phyloP scores from a whole-genome alignment of 2,329 filamentous ascomycete species.

The Fusarium neocosmosporiellum region DNA sequence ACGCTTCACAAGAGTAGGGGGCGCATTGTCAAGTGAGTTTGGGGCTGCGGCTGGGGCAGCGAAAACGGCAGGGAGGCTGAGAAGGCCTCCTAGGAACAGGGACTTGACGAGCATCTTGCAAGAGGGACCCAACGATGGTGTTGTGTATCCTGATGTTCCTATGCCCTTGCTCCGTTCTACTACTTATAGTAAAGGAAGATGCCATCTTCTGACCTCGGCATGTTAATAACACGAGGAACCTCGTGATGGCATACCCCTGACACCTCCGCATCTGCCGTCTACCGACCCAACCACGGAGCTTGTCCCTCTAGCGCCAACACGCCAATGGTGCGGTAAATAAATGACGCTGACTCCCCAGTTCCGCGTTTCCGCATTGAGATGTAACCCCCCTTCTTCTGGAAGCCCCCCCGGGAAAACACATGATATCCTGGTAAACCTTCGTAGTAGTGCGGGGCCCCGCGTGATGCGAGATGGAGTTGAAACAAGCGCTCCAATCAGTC shows the following conservation, averaged over 20 bases:
- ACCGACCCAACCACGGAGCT: neutral
- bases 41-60: conserved; percentile 26
- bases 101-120: conserved; percentile 24
- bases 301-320: neutral
- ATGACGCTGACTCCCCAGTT: neutral
- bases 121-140: neutral
- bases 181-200: neutral
- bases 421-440: neutral
- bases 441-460: neutral
- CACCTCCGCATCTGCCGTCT: neutral
- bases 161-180: neutral
- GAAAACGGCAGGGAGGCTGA: conserved; percentile 28
- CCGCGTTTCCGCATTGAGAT: neutral
- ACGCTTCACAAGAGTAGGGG: conserved; percentile 20
- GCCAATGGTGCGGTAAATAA: neutral
- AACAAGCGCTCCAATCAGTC: neutral
- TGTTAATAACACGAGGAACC: neutral
- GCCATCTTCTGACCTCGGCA: neutral
- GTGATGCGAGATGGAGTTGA: neutral
- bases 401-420: neutral
- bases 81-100: conserved; percentile 27
- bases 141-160: neutral
- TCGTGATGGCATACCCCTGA: neutral
- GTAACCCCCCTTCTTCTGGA: neutral
- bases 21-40: conserved; percentile 6